Conservation (phyloP, 805 yeast genomes). For the Danielozyma ontarioensis region DNA sequence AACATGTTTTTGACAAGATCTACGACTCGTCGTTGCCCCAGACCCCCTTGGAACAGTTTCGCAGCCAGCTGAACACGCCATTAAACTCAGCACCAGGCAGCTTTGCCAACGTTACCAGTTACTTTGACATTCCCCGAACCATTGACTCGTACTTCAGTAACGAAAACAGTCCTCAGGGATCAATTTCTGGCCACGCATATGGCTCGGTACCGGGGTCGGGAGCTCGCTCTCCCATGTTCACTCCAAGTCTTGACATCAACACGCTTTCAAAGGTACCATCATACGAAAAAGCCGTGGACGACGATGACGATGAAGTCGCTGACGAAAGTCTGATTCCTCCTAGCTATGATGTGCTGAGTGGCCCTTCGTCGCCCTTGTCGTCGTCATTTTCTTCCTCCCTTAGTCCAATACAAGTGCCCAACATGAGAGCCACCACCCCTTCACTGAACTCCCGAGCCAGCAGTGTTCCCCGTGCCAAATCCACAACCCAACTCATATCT, state of each 20-base stretch:
- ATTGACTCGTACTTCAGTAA: background rate
- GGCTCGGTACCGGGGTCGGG: conserved; percentile 6
- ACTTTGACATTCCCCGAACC: conserved; percentile 24
- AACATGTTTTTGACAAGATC: conserved; percentile 32
- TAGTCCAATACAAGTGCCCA: no score
- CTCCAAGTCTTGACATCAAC: conserved; percentile 18
- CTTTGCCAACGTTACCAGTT: conserved; percentile 16
- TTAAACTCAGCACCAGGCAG: conserved; percentile 8
- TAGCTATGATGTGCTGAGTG: no score
- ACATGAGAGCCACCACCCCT: no score
- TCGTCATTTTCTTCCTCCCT: no score
- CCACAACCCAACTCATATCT: no score
- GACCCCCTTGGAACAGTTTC: conserved; percentile 34
- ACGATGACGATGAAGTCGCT: conserved; percentile 19
- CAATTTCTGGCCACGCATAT: background rate
- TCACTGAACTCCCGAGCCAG: no score
- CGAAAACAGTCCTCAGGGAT: no score
- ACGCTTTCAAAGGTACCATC: conserved; percentile 31
- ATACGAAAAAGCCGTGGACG: conserved; percentile 35
- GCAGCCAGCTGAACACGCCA: conserved; percentile 11
- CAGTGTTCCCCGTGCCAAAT: no score
- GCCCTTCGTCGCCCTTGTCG: no score
- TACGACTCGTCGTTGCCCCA: conserved; percentile 31
- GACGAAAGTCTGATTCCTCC: no score
- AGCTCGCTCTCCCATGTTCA: no score